Conservation (phyloP, 371 early-diverging fungal species). For the Rhizopus sp. region DNA sequence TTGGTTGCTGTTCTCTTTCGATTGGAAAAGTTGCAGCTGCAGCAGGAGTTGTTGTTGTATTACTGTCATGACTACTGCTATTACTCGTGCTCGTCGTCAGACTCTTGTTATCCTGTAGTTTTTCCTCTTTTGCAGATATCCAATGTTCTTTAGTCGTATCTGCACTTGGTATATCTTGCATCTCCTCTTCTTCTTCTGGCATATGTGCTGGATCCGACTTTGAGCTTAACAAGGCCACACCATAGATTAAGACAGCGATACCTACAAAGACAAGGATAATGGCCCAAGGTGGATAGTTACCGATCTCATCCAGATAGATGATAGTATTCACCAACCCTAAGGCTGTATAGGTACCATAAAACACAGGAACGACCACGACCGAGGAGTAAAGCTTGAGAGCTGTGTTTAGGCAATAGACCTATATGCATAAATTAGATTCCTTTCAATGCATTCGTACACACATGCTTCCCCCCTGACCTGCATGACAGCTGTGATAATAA, state of each 20-base stretch:
- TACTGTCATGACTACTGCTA: neutral
- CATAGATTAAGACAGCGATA: slow-evolving; percentile 58
- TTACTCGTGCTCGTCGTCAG: neutral
- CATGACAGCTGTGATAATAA: slow-evolving; percentile 60
- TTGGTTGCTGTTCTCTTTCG: too few species aligned
- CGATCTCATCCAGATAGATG: slow-evolving; percentile 63
- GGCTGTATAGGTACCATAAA: slow-evolving; percentile 69
- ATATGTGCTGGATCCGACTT: slow-evolving; percentile 52
- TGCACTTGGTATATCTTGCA: slow-evolving; percentile 10
- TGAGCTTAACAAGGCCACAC: slow-evolving; percentile 58
- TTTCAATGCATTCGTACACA: neutral
- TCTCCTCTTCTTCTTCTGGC: slow-evolving; percentile 23
- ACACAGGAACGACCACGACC: slow-evolving; percentile 72
- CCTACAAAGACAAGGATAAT: slow-evolving; percentile 58
- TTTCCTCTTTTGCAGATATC: slow-evolving; percentile 38
- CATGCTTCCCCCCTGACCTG: slow-evolving; percentile 43
- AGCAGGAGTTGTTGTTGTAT: neutral
- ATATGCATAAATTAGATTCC: slow-evolving; percentile 2
- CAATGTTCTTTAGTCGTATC: slow-evolving; percentile 13
- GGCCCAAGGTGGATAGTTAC: slow-evolving; percentile 63
- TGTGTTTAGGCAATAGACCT: slow-evolving; percentile 71
- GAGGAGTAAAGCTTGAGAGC: slow-evolving; percentile 66
- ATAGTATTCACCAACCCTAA: slow-evolving; percentile 67
- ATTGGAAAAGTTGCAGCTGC: neutral
- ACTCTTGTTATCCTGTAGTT: slow-evolving; percentile 8